A percentile compares a stretch with the other conserved stretches of the same genome.
Evolutionary conservation across 2,329 filamentous ascomycete genomes (phyloP).

Genomic region (Fusarium sterilihyphosum): DNA sequence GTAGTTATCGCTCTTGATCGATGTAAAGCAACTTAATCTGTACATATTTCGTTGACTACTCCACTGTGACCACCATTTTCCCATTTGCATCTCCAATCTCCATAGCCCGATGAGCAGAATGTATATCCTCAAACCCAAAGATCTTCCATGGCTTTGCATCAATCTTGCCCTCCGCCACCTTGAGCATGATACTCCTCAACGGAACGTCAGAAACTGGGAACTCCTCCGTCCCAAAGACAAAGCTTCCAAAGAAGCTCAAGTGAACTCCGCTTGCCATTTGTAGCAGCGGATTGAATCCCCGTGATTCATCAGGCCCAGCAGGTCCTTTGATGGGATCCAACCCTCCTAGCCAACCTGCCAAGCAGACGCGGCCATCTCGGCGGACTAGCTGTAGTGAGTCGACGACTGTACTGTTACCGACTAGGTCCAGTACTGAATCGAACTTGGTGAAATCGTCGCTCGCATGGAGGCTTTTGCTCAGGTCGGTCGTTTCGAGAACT

Average conservation of each 20-base stretch:
- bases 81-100: not conserved
- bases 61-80: not conserved
- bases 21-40: not conserved
- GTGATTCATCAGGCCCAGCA: not conserved
- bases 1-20: no score
- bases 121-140: not conserved
- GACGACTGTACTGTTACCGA: not conserved
- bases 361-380: not conserved
- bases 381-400: not conserved
- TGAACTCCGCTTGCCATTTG: not conserved
- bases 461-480: not conserved
- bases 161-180: not conserved
- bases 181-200: not conserved
- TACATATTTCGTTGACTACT: not conserved
- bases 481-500: not conserved
- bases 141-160: not conserved
- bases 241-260: not conserved
- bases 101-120: not conserved
- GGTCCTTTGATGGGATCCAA: not conserved
- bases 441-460: accelerated
- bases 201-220: not conserved
- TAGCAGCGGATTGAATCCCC: not conserved
- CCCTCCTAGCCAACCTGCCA: not conserved
- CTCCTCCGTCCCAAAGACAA: not conserved
- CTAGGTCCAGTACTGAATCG: not conserved